A percentile compares a stretch with the other conserved stretches of the same genome.
phyloP scores from a whole-genome alignment of 768 basidiomycete genomes.

The Infundibulicybe gibba region DNA sequence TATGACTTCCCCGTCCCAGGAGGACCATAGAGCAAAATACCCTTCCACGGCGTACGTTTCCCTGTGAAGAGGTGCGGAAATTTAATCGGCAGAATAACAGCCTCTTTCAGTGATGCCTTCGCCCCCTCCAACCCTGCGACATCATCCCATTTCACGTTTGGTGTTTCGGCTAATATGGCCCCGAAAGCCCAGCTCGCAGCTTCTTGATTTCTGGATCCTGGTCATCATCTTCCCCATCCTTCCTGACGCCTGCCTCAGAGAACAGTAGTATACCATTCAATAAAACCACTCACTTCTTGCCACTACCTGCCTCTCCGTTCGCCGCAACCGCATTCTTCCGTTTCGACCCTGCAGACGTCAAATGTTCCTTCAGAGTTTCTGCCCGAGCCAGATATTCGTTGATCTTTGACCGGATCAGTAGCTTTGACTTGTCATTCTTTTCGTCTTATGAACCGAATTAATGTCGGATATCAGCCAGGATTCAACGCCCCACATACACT shows the following conservation, averaged over 20 bases:
- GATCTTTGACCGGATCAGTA: slow-evolving; percentile 83
- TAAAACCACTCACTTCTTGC: slow-evolving; percentile 36
- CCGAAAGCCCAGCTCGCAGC: slow-evolving; percentile 83
- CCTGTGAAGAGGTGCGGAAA: slow-evolving; percentile 99
- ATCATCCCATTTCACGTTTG: slow-evolving; percentile 97
- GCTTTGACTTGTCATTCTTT: slow-evolving; percentile 92
- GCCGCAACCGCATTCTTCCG: slow-evolving; percentile 44
- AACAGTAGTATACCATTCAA: not conserved
- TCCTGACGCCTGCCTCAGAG: slow-evolving; percentile 20
- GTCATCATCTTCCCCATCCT: slow-evolving; percentile 61
- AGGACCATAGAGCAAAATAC: slow-evolving; percentile 94
- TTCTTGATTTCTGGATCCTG: slow-evolving; percentile 95
- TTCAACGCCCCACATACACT: slow-evolving; percentile 52
- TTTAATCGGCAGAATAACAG: slow-evolving; percentile 99
- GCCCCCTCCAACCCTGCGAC: slow-evolving; percentile 95
- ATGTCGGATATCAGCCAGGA: slow-evolving; percentile 1
- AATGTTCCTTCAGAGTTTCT: slow-evolving; percentile 86
- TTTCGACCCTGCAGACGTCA: slow-evolving; percentile 64
- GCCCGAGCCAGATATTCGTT: slow-evolving; percentile 90
- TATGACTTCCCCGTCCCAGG: slow-evolving; percentile 98
- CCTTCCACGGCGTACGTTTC: slow-evolving; percentile 96
- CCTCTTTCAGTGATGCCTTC: slow-evolving; percentile 95
- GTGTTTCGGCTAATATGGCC: slow-evolving; percentile 92
- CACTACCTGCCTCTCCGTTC: slow-evolving; percentile 38
- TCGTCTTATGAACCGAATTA: slow-evolving; percentile 51